Evolutionary conservation across 2,329 filamentous ascomycete genomes (phyloP).

Genomic region (Cordyceps sp.): DNA sequence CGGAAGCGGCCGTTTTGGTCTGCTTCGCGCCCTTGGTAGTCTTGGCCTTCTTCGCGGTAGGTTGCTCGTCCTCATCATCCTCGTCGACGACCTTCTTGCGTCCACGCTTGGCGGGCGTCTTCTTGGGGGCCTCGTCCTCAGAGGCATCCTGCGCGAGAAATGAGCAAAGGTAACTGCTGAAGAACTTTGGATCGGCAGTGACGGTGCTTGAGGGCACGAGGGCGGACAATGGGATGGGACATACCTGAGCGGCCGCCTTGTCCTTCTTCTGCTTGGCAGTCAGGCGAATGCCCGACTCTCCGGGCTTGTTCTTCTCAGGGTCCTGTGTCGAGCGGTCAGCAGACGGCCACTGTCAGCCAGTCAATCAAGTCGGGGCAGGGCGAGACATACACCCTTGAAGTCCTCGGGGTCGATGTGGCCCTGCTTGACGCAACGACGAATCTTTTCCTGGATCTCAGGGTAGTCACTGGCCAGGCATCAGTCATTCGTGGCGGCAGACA

Average conservation of each 20-base stretch:
- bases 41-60: conserved; percentile 19
- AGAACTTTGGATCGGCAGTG: too few relatives aligned
- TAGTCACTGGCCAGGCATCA: conserved; percentile 20
- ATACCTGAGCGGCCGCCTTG: neutral
- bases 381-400: conserved; percentile 65
- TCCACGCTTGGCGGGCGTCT: conserved; percentile 1
- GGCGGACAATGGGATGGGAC: too few relatives aligned
- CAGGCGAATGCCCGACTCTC: conserved; percentile 45
- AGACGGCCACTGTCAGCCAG: neutral
- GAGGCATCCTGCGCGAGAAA: neutral
- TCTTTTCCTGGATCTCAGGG: conserved; percentile 52
- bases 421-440: conserved; percentile 53
- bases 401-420: conserved; percentile 75
- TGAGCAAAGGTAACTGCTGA: too few relatives aligned
- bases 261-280: conserved; percentile 15
- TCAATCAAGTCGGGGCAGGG: neutral
- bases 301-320: conserved; percentile 53
- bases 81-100: conserved; percentile 1
- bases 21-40: conserved; percentile 9
- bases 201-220: too few relatives aligned
- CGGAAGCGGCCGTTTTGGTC: conserved; percentile 4
- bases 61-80: conserved; percentile 14
- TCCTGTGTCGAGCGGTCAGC: conserved; percentile 36
- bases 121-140: conserved; percentile 8
- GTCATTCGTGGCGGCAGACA: neutral